Base-by-base conservation (phyloP, 495 filamentous ascomycete species). In the Trichoderma orchidacearum region DNA sequence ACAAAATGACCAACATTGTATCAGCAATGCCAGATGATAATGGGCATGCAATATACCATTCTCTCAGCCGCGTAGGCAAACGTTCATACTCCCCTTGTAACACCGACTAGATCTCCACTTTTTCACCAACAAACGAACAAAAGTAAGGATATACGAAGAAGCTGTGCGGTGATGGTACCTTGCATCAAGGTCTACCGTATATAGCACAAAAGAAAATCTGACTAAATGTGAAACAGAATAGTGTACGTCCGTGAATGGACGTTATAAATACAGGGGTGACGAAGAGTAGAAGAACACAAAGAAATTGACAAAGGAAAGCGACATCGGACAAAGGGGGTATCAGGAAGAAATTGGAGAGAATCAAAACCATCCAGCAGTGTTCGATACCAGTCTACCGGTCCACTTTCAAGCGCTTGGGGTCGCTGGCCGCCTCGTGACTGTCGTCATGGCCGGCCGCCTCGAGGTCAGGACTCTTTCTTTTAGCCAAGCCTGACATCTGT, bases 381-480 rank as follows among this genome's bases (percentile, higher is more conserved):
- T 6, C 25, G 17, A 36, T 56, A 56, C n/a, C 55, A 61, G 54
- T 56, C 53, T 59, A 58, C 35, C 41, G 54, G 56, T 75, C 74
- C 50, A 75, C 68, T 58, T 67, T 71, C 29, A 73, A 62, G 36
- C 73, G 65, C 61, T 77, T 77, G 9, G 72, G 61, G 29, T 77
- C 74, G 23, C 61, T 61, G 15, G 69, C 71, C 18, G 66, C 58
- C 30, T 72, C 67, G 18, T 66, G 67, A 3, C 65, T 68, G 6
- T 70, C 68, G 17, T 67, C 57, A 13, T 61, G 60, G 13, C 66
- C 71, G 32, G 60, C 59, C 15, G 63, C 66, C 53, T 60, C 63
- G 31, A 72, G 66, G 23, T 78, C 75, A 21, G 75, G 75, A 55
- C 72, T 78, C 63, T 78, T 78, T 56, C 75, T 59, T 64, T 78